A percentile compares a stretch with the other conserved stretches of the same genome.
phyloP scores from a whole-genome alignment of 2,329 filamentous ascomycete species.

The Penicillium sp. region DNA sequence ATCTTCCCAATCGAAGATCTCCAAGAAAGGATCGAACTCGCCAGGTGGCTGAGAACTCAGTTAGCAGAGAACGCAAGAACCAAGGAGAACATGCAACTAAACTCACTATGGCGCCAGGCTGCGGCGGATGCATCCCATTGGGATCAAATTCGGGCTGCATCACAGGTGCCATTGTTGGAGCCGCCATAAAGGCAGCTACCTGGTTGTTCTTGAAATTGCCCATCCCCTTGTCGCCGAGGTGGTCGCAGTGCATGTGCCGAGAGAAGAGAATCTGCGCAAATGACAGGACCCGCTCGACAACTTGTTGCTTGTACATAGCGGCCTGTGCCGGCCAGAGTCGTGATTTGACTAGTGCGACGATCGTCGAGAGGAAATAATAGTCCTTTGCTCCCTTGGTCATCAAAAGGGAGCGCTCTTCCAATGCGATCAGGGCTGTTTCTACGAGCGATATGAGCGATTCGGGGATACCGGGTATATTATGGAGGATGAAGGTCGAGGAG shows the following conservation, averaged over 20 bases:
- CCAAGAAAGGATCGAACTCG: slow-evolving; percentile 33
- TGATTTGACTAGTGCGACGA: slow-evolving; percentile 33
- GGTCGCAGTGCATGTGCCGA: slow-evolving; percentile 32
- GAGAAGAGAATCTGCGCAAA: slow-evolving; percentile 36
- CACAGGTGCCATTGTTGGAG: slow-evolving; percentile 20
- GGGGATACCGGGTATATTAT: slow-evolving; percentile 29
- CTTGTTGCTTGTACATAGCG: slow-evolving; percentile 33
- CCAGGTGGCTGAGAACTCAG: slow-evolving; percentile 18
- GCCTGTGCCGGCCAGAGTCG: slow-evolving; percentile 34
- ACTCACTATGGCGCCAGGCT: slow-evolving; percentile 27
- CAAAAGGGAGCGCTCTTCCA: slow-evolving; percentile 30
- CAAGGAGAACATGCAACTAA: background rate
- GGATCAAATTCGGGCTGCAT: slow-evolving; percentile 21
- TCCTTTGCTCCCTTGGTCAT: slow-evolving; percentile 39
- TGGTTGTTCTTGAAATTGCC: slow-evolving; percentile 32
- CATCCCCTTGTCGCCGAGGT: slow-evolving; percentile 28
- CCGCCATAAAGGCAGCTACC: slow-evolving; percentile 19
- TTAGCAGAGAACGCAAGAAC: slow-evolving; percentile 3
- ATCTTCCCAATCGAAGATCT: slow-evolving; percentile 36
- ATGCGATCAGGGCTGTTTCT: slow-evolving; percentile 27
- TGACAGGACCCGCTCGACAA: slow-evolving; percentile 33
- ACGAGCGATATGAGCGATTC: slow-evolving; percentile 34
- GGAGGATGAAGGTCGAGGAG: slow-evolving; percentile 19
- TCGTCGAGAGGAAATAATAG: slow-evolving; percentile 39
- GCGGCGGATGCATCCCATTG: slow-evolving; percentile 17